Evolutionary conservation across 2,329 filamentous ascomycete species (phyloP).

Genomic region (Botrytis sinoallii): DNA sequence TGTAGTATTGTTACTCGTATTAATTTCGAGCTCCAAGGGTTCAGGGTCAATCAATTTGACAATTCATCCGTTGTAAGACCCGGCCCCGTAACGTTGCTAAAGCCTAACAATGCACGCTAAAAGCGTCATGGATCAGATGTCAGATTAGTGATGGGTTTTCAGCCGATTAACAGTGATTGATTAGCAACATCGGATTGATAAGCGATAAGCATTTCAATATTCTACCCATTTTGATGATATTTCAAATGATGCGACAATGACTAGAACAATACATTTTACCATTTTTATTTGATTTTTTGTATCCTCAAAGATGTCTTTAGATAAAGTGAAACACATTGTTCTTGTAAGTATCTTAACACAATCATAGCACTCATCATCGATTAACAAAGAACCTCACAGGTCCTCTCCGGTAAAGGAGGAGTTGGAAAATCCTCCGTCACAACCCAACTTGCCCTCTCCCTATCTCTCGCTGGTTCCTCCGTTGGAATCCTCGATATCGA

Average conservation of each 20-base stretch:
- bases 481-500: constrained; percentile 96
- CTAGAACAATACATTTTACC: neutral
- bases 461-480: constrained; percentile 79
- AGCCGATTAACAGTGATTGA: constrained; percentile 6
- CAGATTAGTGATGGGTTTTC: neutral
- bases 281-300: neutral
- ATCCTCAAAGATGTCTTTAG: constrained; percentile 55
- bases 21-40: neutral
- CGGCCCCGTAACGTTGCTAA: constrained; percentile 12
- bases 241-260: constrained; percentile 8
- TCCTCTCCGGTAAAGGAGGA: constrained; percentile 94
- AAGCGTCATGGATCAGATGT: constrained; percentile 4
- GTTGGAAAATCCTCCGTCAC: constrained; percentile 98
- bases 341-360: constrained; percentile 51
- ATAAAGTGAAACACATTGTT: constrained; percentile 72
- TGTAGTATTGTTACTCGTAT: constrained; percentile 11
- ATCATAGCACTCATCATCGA: neutral
- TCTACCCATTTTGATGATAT: neutral
- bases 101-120: constrained; percentile 15
- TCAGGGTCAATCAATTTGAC: constrained; percentile 20
- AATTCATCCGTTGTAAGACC: constrained; percentile 17
- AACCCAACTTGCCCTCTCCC: constrained; percentile 86
- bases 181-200: constrained; percentile 30
- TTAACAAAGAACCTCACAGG: constrained; percentile 39
- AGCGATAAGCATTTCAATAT: constrained; percentile 32